Evolutionary conservation across 305 asterid genomes (phyloP).

Genomic region (Andrographis paniculata): DNA sequence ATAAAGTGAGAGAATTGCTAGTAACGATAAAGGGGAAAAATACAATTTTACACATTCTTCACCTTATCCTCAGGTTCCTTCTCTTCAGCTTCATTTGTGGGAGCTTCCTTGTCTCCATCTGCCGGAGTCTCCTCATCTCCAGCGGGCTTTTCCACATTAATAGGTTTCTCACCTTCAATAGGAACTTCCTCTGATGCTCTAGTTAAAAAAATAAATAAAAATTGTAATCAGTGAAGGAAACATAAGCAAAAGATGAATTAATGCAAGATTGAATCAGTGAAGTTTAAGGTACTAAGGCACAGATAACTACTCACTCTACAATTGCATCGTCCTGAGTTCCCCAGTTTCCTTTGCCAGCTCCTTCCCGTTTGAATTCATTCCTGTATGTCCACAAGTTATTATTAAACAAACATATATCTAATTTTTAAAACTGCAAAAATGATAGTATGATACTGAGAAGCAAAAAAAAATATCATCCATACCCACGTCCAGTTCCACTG

Average conservation of each 20-base stretch:
- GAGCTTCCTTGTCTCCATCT: constrained; percentile 50
- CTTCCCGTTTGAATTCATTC: constrained; percentile 63
- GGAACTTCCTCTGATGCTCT: constrained; percentile 47
- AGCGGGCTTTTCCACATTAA: constrained; percentile 46
- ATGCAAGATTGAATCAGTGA: not conserved
- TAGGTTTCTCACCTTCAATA: constrained; percentile 48
- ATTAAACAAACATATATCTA: not conserved
- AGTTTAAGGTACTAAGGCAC: constrained; percentile 4
- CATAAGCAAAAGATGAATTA: not conserved
- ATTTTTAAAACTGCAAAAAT: not conserved
- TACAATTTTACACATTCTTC: constrained; percentile 13
- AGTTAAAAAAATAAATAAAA: not conserved
- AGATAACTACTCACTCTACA: constrained; percentile 43
- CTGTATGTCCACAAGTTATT: constrained; percentile 23
- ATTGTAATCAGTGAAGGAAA: not conserved
- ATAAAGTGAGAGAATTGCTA: too few species aligned
- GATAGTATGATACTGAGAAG: not conserved
- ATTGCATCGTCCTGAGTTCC: constrained; percentile 62
- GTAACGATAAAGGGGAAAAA: too few species aligned
- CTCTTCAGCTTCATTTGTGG: constrained; percentile 48
- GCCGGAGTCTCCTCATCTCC: constrained; percentile 38
- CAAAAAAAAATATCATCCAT: constrained; percentile 7
- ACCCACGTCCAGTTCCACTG: constrained; percentile 86
- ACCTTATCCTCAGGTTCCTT: constrained; percentile 82
- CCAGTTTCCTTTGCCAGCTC: constrained; percentile 84